Percentiles rank a stretch among this genome's conserved stretches.
Conservation (phyloP, 306 rosid genomes). For the Arachis stenosperma region DNA sequence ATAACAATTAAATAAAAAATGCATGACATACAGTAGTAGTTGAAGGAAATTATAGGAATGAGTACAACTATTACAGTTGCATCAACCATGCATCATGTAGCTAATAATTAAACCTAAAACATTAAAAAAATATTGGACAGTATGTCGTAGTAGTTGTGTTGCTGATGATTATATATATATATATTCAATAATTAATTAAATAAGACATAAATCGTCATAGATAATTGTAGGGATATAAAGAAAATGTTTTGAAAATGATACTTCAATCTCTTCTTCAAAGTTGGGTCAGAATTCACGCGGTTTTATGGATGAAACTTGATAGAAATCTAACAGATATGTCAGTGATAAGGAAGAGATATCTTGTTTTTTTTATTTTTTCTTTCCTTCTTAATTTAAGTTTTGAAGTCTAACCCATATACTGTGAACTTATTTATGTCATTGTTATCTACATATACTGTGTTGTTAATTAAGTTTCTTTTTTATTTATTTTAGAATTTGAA, state of each 20-base stretch:
- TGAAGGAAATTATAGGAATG: constrained; percentile 10
- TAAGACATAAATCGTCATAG: background rate
- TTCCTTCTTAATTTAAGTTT: background rate
- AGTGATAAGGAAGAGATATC: too few species aligned
- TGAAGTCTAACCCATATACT: background rate
- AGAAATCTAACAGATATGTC: too few species aligned
- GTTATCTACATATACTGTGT: too few species aligned
- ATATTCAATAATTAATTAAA: constrained; percentile 6
- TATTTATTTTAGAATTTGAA: too few species aligned
- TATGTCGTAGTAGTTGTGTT: background rate
- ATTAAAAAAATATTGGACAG: background rate
- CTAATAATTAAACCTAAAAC: constrained; percentile 14
- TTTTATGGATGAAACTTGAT: background rate
- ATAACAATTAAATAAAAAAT: constrained; percentile 11
- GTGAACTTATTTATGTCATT: background rate
- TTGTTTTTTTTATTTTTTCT: background rate
- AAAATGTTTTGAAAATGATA: background rate
- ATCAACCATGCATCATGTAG: constrained; percentile 17
- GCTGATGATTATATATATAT: background rate
- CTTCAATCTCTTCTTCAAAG: background rate
- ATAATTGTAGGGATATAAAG: background rate
- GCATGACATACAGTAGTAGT: background rate
- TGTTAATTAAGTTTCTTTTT: too few species aligned
- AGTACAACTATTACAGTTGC: background rate
- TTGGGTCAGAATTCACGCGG: background rate